A percentile compares a stretch with the other conserved stretches of the same genome.
These are phyloP conservation scores for Myriosclerotinia duriaeana DNA, from an alignment of 2,329 filamentous ascomycete genomes.

Conservation along the genomic window DNA sequence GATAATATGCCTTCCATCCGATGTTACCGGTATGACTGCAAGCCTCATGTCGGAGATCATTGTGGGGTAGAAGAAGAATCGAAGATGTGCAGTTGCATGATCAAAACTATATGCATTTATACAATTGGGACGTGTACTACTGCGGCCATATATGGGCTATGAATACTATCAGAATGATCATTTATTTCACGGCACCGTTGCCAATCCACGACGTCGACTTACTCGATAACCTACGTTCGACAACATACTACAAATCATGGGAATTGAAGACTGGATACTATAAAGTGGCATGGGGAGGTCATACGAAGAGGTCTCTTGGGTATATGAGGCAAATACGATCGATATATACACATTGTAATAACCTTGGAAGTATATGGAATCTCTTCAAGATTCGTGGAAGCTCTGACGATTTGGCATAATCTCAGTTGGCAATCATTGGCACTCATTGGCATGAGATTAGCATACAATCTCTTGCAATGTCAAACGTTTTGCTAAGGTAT, in stretches of 20 bases:
- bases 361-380: constrained; percentile 8
- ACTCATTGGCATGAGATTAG: no score
- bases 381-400: not conserved
- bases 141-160: not conserved
- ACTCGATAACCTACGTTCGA: not conserved
- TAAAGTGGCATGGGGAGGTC: not conserved
- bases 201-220: not conserved
- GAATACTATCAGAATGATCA: not conserved
- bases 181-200: not conserved
- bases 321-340: not conserved
- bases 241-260: constrained; percentile 1
- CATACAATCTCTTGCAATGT: not conserved
- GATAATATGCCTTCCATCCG: constrained; percentile 18
- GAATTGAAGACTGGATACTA: not conserved
- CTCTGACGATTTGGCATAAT: constrained; percentile 8
- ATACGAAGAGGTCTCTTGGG: not conserved
- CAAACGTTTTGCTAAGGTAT: not conserved
- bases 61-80: constrained; percentile 16
- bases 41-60: constrained; percentile 19
- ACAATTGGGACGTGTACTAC: not conserved
- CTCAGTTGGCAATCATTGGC: not conserved
- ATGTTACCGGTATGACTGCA: constrained; percentile 17
- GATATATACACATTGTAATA: not conserved
- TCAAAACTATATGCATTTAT: constrained; percentile 16
- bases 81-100: constrained; percentile 8